Base-by-base conservation (phyloP, 306 rosid genomes). In the Dalbergia cochinchinensis region DNA sequence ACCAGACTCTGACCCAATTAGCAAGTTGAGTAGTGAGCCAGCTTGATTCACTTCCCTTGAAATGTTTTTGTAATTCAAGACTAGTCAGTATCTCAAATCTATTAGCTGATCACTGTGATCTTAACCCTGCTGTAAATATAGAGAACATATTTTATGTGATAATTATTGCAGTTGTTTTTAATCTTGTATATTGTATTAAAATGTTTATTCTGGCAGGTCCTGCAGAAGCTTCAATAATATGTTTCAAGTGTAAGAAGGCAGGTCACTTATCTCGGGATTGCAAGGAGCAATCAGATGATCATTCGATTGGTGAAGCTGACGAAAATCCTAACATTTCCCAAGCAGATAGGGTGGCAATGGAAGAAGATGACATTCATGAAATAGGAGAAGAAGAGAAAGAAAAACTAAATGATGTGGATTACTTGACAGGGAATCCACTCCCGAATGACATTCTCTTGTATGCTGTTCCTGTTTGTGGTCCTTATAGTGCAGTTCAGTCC, bases 191-290 rank as follows among this genome's bases (percentile, higher is more conserved):
- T 63, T 44, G 34, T 63, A 60, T 61, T 51, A 45, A 59, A 76
- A 47, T 69, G 78, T 73, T 65, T 42, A 37, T 57, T 76, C 63
- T 81, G 51, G 62, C 89, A 91, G 99, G 83, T 82, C 81, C 84
- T 78, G 61, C 63, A 45, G 98, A 93, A 16, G 90, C 97, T 80
- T 82, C 86, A 45, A 95, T 93, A 88, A 88, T 95, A 85, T 95
- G 99, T 82, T 95, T 91, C 71, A 92, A 87, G 89, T 95, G 99
- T 86, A 95, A 95, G 83, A 95, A 91, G 92, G 86, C 76, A 16
- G 99, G 98, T 71, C 99, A 93, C 76, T 87, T 95, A 48, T 89
- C 99, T 45, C 92, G 97, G 74, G 99, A 93, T 83, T 95, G 99
- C 78, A 86, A 74, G 51, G 96, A 95, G 87, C 88, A 83, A 76